Evolutionary conservation across 805 yeast species (phyloP).

Genomic region (Saccharomyces paradoxus): DNA sequence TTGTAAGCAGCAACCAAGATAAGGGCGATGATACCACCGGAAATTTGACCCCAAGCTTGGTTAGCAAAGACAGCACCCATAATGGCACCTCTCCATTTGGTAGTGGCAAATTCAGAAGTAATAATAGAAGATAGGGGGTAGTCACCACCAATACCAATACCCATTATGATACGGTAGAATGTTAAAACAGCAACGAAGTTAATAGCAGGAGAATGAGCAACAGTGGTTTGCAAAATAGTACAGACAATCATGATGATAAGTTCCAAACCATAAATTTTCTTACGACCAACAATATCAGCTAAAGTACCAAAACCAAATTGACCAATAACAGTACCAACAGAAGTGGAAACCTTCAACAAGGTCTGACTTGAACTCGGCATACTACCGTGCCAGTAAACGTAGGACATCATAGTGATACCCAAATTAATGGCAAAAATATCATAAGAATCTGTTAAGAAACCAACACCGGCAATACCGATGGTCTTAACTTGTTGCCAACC

Average conservation of each 20-base stretch:
- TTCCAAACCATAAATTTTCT: slow-evolving; percentile 79
- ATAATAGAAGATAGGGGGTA: slow-evolving; percentile 90
- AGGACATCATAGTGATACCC: slow-evolving; percentile 69
- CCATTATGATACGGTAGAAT: slow-evolving; percentile 78
- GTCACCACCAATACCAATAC: slow-evolving; percentile 97
- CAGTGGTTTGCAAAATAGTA: slow-evolving; percentile 65
- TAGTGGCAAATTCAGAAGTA: slow-evolving; percentile 85
- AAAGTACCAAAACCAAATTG: slow-evolving; percentile 76
- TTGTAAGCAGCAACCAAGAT: slow-evolving; percentile 73
- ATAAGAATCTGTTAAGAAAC: slow-evolving; percentile 87
- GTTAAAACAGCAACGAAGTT: slow-evolving; percentile 65
- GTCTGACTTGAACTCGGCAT: slow-evolving; percentile 70
- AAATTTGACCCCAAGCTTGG: slow-evolving; percentile 93
- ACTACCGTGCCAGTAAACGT: slow-evolving; percentile 59
- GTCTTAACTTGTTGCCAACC: slow-evolving; percentile 81
- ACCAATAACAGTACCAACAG: slow-evolving; percentile 91
- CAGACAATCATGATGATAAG: slow-evolving; percentile 77
- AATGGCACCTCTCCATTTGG: slow-evolving; percentile 96
- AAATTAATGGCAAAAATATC: slow-evolving; percentile 86
- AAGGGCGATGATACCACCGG: slow-evolving; percentile 79
- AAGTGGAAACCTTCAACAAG: slow-evolving; percentile 76
- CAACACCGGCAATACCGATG: slow-evolving; percentile 84
- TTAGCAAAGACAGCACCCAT: slow-evolving; percentile 95
- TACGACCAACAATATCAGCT: slow-evolving; percentile 80
- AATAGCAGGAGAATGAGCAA: slow-evolving; percentile 66